phyloP scores from a whole-genome alignment of 2,329 filamentous ascomycete species.

The Fusarium setosum region DNA sequence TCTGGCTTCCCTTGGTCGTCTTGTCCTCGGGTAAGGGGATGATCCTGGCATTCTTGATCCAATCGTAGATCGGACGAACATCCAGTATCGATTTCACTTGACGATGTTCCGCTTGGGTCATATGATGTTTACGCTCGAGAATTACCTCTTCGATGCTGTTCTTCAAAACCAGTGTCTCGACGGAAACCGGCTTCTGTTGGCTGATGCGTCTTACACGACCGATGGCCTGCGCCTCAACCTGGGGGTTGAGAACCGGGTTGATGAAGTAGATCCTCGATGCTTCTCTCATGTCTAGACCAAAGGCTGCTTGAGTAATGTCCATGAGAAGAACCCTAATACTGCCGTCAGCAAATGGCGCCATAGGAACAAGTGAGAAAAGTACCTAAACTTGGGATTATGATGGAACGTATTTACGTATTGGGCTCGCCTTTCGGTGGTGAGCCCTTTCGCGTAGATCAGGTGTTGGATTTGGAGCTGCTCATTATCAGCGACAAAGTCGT shows the following conservation, averaged over 20 bases:
- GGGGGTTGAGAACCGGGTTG: constrained; percentile 86
- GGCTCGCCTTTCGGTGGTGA: constrained; percentile 71
- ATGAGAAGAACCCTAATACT: constrained; percentile 78
- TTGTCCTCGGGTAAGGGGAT: constrained; percentile 45
- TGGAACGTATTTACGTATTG: constrained; percentile 86
- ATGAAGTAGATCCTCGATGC: constrained; percentile 91
- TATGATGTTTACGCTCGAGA: constrained; percentile 75
- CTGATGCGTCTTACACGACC: constrained; percentile 91
- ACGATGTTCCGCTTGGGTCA: constrained; percentile 76
- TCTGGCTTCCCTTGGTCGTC: constrained; percentile 57
- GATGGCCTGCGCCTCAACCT: constrained; percentile 89
- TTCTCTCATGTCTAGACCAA: constrained; percentile 85
- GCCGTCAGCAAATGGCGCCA: constrained; percentile 2
- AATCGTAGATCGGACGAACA: constrained; percentile 67
- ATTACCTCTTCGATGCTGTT: constrained; percentile 89
- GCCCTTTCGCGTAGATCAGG: constrained; percentile 74
- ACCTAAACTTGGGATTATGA: constrained; percentile 70
- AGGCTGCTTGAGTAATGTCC: constrained; percentile 90
- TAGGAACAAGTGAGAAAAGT: not conserved
- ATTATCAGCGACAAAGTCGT: constrained; percentile 12
- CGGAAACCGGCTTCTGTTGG: constrained; percentile 80
- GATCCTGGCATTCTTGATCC: constrained; percentile 66
- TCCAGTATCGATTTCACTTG: constrained; percentile 68
- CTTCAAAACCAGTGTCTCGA: constrained; percentile 86
- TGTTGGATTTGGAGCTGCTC: constrained; percentile 66